Percentiles rank a stretch among this genome's conserved stretches.
Conservation (phyloP, 2,329 filamentous ascomycete genomes). For the Thelonectria blattea region DNA sequence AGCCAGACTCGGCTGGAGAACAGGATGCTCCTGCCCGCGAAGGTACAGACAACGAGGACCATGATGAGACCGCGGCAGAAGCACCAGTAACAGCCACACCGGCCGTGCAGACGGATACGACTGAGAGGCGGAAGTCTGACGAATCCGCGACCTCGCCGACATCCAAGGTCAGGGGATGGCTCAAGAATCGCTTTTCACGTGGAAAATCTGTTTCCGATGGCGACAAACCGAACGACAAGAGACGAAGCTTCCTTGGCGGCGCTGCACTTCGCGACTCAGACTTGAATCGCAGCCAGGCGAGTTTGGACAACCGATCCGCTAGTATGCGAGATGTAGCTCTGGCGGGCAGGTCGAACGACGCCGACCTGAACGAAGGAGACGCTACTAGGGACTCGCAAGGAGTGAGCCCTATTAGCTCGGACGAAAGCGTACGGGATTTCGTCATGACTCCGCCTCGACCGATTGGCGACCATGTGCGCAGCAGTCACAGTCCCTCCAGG, state of each 20-base stretch:
- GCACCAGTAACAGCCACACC: constrained; percentile 1
- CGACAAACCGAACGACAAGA: constrained; percentile 45
- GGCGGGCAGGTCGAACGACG: constrained; percentile 45
- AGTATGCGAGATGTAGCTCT: constrained; percentile 56
- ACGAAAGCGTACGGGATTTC: constrained; percentile 24
- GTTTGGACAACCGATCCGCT: constrained; percentile 48
- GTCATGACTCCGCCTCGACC: constrained; percentile 48
- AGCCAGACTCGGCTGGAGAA: constrained; percentile 31
- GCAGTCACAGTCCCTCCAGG: constrained; percentile 59
- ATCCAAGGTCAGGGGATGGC: constrained; percentile 59
- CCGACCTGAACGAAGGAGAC: constrained; percentile 31
- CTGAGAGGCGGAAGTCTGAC: constrained; percentile 27
- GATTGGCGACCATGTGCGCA: constrained; percentile 42
- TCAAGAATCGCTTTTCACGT: constrained; percentile 59
- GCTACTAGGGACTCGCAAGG: constrained; percentile 41
- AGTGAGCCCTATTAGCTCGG: constrained; percentile 47
- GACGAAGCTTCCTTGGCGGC: constrained; percentile 57
- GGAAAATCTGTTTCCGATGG: constrained; percentile 49
- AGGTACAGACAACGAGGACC: constrained; percentile 20
- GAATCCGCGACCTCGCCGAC: constrained; percentile 42
- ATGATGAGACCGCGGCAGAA: constrained; percentile 12
- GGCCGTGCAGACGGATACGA: constrained; percentile 26
- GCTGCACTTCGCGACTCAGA: constrained; percentile 52
- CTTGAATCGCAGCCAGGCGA: constrained; percentile 53
- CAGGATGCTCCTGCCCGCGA: constrained; percentile 18